Evolutionary conservation across 2,329 filamentous ascomycete genomes (phyloP), one percentile per base, ranked within the genome.

Genomic region (Eurotiales sp.): DNA sequence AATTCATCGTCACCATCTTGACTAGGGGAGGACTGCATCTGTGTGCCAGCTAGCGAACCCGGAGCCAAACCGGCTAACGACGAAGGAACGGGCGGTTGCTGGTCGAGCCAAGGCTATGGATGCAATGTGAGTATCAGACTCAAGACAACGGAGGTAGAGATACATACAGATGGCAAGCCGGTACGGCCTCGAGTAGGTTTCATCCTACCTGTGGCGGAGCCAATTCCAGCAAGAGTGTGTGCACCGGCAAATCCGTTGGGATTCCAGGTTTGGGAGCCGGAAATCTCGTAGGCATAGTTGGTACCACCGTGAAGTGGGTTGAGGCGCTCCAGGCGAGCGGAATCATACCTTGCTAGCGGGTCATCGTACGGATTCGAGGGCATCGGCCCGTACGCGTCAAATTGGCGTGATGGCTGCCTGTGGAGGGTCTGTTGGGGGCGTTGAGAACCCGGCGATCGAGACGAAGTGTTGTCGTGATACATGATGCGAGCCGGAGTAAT

Each of bases 261-360:
- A 67, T 85, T 88, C 90, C 90, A 96, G 17, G 86, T 84, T 64
- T 90, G 86, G n/a, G 80, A 78, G n/a, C 74, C 72, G 53, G 76
- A 74, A 65, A 84, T 82, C 63, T 90, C 88, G 60, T 91, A 87
- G 52, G 77, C 80, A 57, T 88, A 86, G 47, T 75, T 75, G 51
- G 78, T 82, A 51, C 74, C 76, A 56, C 77, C 77, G 61, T 77
- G 77, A 64, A 76, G 81, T 60, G 79, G 76, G 60, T 78, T 81
- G 59, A 77, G 76, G 68, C 76, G 84, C 71, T 77, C 87, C 71
- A 71, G 65, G 34, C 73, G 70, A 51, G 63, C 76, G 66, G 76
- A 74, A 68, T 79, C 83, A 70, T 76, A 83, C 61, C 74, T 77
- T 44, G 77, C 71, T 62, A 78, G 76, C 58, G 80, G 78, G 60